phyloP scores from a whole-genome alignment of 345 rosid genomes.

The Acer yangbiense region DNA sequence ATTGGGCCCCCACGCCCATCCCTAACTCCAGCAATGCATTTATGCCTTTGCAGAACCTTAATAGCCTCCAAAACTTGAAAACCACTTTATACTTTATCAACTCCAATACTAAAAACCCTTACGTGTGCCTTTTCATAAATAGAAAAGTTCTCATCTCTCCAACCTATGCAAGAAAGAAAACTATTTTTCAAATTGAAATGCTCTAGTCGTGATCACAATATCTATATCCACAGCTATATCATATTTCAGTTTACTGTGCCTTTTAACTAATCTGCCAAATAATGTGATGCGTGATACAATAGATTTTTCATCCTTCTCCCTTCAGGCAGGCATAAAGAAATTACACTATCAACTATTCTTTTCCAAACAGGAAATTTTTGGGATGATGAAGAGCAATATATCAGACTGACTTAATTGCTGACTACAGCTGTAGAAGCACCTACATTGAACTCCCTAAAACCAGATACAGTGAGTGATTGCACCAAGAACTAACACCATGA shows the following conservation, averaged over 20 bases:
- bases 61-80: background rate
- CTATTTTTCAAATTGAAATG: no score
- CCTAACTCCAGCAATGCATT: background rate
- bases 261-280: background rate
- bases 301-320: background rate
- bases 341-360: background rate
- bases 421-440: background rate
- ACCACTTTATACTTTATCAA: background rate
- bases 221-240: background rate
- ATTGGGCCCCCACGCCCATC: no score
- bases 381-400: background rate
- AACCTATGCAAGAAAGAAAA: background rate
- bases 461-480: background rate
- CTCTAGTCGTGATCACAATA: background rate
- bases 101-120: background rate
- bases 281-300: background rate
- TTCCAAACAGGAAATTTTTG: background rate
- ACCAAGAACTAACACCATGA: no score
- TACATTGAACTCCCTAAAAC: background rate
- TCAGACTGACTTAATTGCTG: background rate
- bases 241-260: background rate
- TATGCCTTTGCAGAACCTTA: background rate
- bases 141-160: background rate
- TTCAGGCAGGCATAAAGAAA: conserved; percentile 2
- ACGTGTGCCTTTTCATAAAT: background rate